Evolutionary conservation across 2,329 filamentous ascomycete genomes (phyloP).

Genomic region (Clarireedia hainanense): DNA sequence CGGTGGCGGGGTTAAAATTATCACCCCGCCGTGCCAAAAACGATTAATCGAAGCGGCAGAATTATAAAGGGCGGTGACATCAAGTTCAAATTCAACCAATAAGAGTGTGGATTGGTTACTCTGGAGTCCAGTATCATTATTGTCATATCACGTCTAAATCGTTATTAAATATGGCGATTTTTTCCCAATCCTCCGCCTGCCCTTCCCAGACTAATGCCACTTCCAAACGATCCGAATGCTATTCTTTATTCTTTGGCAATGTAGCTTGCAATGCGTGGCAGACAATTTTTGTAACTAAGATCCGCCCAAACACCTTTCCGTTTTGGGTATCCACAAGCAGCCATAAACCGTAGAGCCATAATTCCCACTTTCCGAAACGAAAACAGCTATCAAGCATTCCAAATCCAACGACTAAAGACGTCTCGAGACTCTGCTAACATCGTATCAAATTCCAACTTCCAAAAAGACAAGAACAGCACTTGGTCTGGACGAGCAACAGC

Average conservation of each 20-base stretch:
- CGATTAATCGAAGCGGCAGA: background rate
- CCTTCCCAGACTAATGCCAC: no score
- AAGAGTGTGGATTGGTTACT: no score
- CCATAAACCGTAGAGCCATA: background rate
- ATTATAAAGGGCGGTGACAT: background rate
- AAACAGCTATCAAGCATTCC: background rate
- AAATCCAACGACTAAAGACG: background rate
- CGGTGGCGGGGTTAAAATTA: constrained; percentile 4
- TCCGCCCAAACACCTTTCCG: background rate
- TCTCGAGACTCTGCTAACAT: background rate
- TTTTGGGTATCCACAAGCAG: background rate
- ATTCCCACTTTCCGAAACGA: background rate
- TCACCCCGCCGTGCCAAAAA: background rate
- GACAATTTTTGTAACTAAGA: background rate
- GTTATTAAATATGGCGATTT: no score
- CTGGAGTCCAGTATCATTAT: no score
- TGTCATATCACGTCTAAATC: no score
- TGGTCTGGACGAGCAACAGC: no score
- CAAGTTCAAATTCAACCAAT: no score
- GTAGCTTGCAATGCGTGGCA: no score
- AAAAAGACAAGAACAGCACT: no score
- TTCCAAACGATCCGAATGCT: background rate
- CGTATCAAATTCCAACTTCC: no score
- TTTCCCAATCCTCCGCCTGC: no score
- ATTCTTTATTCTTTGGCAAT: background rate